These are phyloP conservation scores for Orbilia brochopaga DNA, from an alignment of 2,329 filamentous ascomycete species.

Conservation along the genomic window DNA sequence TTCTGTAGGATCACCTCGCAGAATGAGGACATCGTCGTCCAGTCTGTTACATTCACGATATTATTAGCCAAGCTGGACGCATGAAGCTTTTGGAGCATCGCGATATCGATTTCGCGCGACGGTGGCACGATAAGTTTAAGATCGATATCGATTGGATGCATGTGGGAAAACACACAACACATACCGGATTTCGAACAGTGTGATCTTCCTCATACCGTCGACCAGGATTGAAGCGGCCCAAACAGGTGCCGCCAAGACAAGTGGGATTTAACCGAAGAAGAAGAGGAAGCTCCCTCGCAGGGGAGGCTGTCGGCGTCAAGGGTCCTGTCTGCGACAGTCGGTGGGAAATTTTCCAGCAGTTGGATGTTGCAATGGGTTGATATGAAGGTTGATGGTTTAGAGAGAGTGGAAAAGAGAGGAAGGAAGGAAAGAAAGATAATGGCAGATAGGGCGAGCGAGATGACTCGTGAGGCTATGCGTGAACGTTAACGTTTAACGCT, in stretches of 20 bases:
- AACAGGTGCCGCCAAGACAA: conserved; percentile 31
- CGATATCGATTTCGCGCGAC: not conserved
- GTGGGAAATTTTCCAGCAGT: not conserved
- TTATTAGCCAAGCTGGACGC: too few relatives aligned
- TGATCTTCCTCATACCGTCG: conserved; percentile 51
- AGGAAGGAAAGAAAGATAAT: not conserved
- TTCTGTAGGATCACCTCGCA: conserved; percentile 76
- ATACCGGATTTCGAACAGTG: conserved; percentile 55
- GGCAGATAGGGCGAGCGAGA: too few relatives aligned
- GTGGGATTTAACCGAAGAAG: conserved; percentile 43
- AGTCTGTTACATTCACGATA: conserved; percentile 63
- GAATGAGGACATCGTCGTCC: conserved; percentile 78
- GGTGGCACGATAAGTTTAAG: not conserved
- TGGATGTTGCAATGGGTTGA: not conserved
- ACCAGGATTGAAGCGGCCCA: conserved; percentile 17
- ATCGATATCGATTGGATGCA: not conserved
- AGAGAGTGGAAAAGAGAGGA: not conserved
- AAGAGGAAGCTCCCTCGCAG: conserved; percentile 43
- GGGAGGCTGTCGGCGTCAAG: conserved; percentile 25
- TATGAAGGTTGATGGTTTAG: not conserved
- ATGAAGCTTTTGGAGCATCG: too few relatives aligned
- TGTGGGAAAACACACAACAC: conserved; percentile 14
- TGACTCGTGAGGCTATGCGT: not conserved
- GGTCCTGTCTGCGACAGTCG: not conserved
- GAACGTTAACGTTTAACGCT: too few relatives aligned